phyloP scores from a whole-genome alignment of 129 eudicot genomes.

The Mikania micrantha region DNA sequence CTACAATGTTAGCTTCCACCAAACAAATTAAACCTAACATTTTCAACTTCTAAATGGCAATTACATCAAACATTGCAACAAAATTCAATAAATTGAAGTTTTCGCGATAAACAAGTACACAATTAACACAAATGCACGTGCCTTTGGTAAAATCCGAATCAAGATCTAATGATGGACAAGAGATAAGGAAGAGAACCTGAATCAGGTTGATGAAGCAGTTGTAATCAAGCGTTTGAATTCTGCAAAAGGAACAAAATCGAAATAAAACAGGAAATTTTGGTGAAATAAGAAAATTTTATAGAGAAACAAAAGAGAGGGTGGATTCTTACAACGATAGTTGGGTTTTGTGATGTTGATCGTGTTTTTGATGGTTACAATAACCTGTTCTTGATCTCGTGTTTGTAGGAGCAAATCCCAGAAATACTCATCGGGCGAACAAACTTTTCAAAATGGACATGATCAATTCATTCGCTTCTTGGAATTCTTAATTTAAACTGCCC shows the following conservation, averaged over 20 bases:
- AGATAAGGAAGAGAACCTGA: conserved; percentile 9
- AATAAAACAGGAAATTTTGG: neutral
- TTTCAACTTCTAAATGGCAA: neutral
- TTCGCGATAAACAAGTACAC: neutral
- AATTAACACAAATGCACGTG: too few species aligned
- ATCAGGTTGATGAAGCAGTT: conserved; percentile 9
- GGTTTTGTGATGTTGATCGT: neutral
- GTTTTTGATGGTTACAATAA: conserved; percentile 19
- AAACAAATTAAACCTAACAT: neutral
- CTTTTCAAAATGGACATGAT: conserved; percentile 19
- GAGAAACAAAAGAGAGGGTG: neutral
- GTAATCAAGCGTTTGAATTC: conserved; percentile 12
- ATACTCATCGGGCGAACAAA: conserved; percentile 21
- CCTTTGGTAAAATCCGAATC: neutral
- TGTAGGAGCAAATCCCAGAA: conserved; percentile 31
- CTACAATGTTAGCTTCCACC: neutral
- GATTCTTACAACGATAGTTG: conserved; percentile 15
- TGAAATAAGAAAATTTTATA: neutral
- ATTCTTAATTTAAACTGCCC: too few species aligned
- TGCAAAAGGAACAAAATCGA: conserved; percentile 15
- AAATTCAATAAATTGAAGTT: neutral
- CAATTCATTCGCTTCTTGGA: neutral
- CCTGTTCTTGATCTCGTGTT: conserved; percentile 15
- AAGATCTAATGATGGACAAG: neutral
- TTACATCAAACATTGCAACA: neutral